These are phyloP conservation scores for Plasmodium gonderi DNA, from an alignment of 169 alveolate genomes.

Conservation along the genomic window DNA sequence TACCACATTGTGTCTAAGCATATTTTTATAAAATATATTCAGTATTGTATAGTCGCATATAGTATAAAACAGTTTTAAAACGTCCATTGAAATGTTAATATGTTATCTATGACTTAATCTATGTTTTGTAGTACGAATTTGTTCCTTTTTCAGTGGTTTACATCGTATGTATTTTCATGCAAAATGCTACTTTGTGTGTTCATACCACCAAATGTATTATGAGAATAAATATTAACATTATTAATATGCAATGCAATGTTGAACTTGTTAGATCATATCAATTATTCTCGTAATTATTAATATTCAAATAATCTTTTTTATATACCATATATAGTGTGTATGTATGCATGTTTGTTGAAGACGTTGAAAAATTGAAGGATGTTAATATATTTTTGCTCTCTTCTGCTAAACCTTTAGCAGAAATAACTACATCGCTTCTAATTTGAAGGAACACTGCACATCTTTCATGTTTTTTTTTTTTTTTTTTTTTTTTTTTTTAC, in stretches of 20 bases:
- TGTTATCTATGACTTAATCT: not conserved
- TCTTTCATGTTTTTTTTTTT: not conserved
- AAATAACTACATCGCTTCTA: not conserved
- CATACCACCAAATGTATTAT: not conserved
- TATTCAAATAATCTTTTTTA: not conserved
- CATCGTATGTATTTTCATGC: not conserved
- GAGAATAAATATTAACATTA: not conserved
- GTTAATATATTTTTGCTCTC: too few relatives aligned
- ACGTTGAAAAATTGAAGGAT: too few relatives aligned
- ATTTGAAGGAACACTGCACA: not conserved
- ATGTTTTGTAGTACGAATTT: not conserved
- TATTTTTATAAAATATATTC: not conserved
- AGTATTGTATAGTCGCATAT: not conserved
- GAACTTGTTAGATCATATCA: too few relatives aligned
- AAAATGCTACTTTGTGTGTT: not conserved
- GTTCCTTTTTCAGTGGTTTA: not conserved
- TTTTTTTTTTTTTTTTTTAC: not conserved
- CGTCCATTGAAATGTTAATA: not conserved
- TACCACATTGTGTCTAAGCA: not conserved
- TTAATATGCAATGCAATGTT: too few relatives aligned
- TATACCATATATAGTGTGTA: not conserved
- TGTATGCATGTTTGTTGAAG: not conserved
- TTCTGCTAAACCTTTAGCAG: not conserved
- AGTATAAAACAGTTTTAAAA: not conserved
- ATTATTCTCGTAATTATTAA: not conserved